These are phyloP conservation scores for Fusarium sp. DNA, from an alignment of 2,329 filamentous ascomycete species.

Conservation along the genomic window DNA sequence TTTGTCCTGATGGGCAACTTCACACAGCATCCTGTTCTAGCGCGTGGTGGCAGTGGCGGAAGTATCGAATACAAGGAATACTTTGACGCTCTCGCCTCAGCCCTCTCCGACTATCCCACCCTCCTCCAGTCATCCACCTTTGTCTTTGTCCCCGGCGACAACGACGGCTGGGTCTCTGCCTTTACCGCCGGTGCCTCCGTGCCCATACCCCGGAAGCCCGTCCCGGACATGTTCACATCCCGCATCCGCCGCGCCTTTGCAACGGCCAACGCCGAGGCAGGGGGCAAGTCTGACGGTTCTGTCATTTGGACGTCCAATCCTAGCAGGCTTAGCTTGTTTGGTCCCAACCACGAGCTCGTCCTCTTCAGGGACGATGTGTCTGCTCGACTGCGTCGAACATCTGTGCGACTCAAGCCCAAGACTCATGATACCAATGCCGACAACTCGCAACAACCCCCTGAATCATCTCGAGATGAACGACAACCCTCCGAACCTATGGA, in stretches of 20 bases:
- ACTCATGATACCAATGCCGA: conserved; percentile 51
- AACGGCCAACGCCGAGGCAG: conserved; percentile 78
- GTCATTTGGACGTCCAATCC: conserved; percentile 94
- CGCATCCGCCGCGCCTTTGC: conserved; percentile 85
- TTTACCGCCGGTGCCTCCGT: conserved; percentile 82
- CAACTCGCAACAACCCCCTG: conserved; percentile 37
- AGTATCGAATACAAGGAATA: conserved; percentile 98
- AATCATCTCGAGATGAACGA: conserved; percentile 27
- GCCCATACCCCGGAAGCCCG: conserved; percentile 74
- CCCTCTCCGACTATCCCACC: conserved; percentile 84
- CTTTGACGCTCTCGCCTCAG: conserved; percentile 87
- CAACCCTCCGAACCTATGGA: conserved; percentile 54
- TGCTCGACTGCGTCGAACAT: conserved; percentile 79
- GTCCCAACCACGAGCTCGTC: conserved; percentile 87
- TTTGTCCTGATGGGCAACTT: conserved; percentile 93
- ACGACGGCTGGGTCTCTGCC: conserved; percentile 95
- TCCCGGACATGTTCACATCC: conserved; percentile 92
- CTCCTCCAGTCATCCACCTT: conserved; percentile 86
- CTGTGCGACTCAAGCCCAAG: conserved; percentile 74
- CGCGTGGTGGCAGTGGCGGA: conserved; percentile 77
- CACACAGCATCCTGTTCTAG: conserved; percentile 72
- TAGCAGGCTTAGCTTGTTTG: conserved; percentile 84
- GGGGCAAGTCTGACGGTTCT: conserved; percentile 60
- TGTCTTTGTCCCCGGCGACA: conserved; percentile 94
- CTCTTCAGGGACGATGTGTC: conserved; percentile 90